Percentiles rank a stretch among this genome's conserved stretches.
These are phyloP conservation scores for Vaccinium macrocarpon DNA, from an alignment of 148 eudicot genomes.

Conservation along the genomic window DNA sequence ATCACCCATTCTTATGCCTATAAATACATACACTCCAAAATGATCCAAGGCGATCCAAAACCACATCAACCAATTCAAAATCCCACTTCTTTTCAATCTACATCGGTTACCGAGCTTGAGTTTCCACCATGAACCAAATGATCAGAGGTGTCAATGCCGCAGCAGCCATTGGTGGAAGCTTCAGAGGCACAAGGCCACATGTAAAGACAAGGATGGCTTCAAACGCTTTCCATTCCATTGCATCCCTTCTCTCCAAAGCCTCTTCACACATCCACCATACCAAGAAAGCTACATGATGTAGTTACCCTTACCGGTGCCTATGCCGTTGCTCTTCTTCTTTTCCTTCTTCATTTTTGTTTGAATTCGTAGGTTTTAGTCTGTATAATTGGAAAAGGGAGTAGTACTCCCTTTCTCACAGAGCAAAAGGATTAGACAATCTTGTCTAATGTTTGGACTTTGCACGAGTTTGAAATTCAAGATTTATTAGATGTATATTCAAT, in stretches of 20 bases:
- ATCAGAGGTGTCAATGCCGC: slow-evolving; percentile 18
- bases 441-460: neutral
- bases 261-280: slow-evolving; percentile 17
- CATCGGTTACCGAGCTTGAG: neutral
- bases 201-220: slow-evolving; percentile 47
- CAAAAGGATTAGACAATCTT: neutral
- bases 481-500: neutral
- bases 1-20: neutral
- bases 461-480: neutral
- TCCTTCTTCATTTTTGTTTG: neutral
- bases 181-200: slow-evolving; percentile 27
- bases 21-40: neutral
- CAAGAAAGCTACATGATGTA: neutral
- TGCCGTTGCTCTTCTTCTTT: neutral
- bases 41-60: neutral
- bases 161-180: slow-evolving; percentile 22
- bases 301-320: no score
- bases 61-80: neutral
- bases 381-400: neutral
- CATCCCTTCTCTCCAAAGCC: slow-evolving; percentile 25
- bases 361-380: neutral
- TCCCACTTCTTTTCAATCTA: neutral
- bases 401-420: neutral
- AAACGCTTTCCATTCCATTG: slow-evolving; percentile 43
- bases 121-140: slow-evolving; percentile 26